Evolutionary conservation across 352 stramenopile genomes (phyloP), one percentile per base, ranked within the genome.

Genomic region (Blastocystis sp.): DNA sequence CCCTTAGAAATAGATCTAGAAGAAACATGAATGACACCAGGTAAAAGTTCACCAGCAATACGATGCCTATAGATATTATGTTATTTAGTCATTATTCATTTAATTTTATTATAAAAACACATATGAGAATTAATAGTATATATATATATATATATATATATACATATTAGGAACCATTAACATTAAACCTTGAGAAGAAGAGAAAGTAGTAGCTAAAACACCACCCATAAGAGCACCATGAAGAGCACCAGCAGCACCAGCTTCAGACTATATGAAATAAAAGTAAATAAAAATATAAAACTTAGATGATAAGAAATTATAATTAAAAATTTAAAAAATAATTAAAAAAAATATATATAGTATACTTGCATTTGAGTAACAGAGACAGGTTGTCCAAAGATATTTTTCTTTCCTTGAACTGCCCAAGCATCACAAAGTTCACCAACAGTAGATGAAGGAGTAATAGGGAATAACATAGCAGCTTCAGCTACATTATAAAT

Each of bases 21-120:
- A n/a, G 83, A 78, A 23, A 88, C 81, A 70, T 91, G 81, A 30
- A 88, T 74, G 27, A 88, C 80, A 1, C 77, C 41, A 30, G 41
- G 41, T 7, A 48, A 30, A 25, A 48, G 41, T n/a, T 33, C 41
- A 0, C 41, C 41, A 7, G 41, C 11, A 35, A 48, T 48, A 80
- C 72, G 58, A n/a, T 48, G 18, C n/a, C n/a, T n/a, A n/a, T n/a
- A n/a, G n/a, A n/a, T n/a, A n/a, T n/a, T n/a, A n/a, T n/a, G n/a
- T n/a, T n/a, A n/a, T n/a, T n/a, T n/a, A n/a, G n/a, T n/a, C n/a
- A n/a, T n/a, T n/a, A n/a, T n/a, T n/a, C n/a, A n/a, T n/a, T n/a
- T n/a, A n/a, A n/a, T n/a, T n/a, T n/a, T n/a, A n/a, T n/a, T n/a
- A n/a, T n/a, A n/a, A n/a, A n/a, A n/a, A n/a, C n/a, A n/a, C n/a